Conservation (phyloP, 495 filamentous ascomycete genomes). For the Neurospora sp. region DNA sequence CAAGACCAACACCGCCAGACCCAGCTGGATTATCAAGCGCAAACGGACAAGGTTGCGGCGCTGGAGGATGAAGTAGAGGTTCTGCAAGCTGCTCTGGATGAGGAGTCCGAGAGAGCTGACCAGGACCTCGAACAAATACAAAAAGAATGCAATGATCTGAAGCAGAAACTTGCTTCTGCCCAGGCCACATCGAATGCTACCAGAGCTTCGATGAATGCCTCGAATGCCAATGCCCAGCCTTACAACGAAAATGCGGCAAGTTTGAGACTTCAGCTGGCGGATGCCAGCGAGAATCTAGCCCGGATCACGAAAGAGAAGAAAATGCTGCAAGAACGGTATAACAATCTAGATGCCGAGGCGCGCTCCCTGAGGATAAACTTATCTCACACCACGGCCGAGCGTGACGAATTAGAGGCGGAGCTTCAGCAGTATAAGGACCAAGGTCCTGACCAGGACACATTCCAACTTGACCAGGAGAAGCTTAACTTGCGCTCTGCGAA, state of each 20-base stretch:
- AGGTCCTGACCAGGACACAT: conserved; percentile 43
- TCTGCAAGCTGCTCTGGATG: conserved; percentile 61
- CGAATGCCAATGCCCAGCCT: conserved; percentile 18
- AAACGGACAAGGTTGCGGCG: conserved; percentile 60
- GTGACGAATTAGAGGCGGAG: conserved; percentile 53
- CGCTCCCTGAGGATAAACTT: conserved; percentile 44
- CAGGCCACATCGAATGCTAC: conserved; percentile 10
- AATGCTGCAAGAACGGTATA: conserved; percentile 51
- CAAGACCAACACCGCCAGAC: conserved; percentile 60
- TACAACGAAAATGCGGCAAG: conserved; percentile 17
- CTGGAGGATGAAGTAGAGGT: conserved; percentile 75
- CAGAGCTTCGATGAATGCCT: conserved; percentile 10
- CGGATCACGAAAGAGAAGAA: conserved; percentile 48
- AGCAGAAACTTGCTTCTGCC: conserved; percentile 34
- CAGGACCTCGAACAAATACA: conserved; percentile 39
- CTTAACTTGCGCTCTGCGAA: conserved; percentile 50
- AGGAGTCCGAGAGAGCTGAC: conserved; percentile 62
- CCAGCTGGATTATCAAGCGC: conserved; percentile 50
- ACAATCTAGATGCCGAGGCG: conserved; percentile 50
- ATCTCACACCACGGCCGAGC: conserved; percentile 48
- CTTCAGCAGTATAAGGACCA: conserved; percentile 39
- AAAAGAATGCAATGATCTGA: conserved; percentile 40
- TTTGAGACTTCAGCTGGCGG: conserved; percentile 23
- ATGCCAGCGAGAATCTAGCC: conserved; percentile 22
- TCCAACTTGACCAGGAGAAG: conserved; percentile 52